Conservation (phyloP, 1,284 basidiomycete genomes). For the Trichosporon sp. region DNA sequence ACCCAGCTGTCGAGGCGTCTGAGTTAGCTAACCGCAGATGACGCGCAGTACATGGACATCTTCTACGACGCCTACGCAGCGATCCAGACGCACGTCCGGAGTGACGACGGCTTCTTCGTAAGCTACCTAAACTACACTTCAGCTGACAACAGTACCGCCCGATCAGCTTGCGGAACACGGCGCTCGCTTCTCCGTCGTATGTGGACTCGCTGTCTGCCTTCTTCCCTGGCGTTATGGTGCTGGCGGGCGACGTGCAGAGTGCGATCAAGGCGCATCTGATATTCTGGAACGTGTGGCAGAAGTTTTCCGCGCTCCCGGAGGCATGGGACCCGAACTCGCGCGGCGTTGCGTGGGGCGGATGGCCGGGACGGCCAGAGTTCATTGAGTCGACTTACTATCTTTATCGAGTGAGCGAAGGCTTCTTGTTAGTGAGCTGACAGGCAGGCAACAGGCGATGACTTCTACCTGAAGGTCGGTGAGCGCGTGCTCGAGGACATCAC, state of each 20-base stretch:
- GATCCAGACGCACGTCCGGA: conserved; percentile 79
- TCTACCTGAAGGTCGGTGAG: conserved; percentile 88
- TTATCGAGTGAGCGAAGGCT: conserved; percentile 66
- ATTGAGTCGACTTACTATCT: conserved; percentile 93
- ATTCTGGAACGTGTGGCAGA: conserved; percentile 87
- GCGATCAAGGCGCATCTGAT: conserved; percentile 82
- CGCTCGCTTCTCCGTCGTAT: conserved; percentile 37
- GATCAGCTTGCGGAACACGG: conserved; percentile 40
- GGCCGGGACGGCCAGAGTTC: conserved; percentile 84
- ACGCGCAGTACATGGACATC: conserved; percentile 84
- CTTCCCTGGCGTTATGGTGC: conserved; percentile 66
- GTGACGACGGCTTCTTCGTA: conserved; percentile 84
- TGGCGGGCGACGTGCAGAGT: conserved; percentile 84
- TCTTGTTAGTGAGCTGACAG: neutral
- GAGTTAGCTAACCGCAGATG: conserved; percentile 62
- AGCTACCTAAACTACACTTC: conserved; percentile 30
- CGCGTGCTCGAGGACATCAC: conserved; percentile 75
- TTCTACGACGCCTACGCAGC: conserved; percentile 83
- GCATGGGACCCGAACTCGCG: conserved; percentile 78
- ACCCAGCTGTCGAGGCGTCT: neutral
- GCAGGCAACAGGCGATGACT: conserved; percentile 84
- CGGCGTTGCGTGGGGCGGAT: conserved; percentile 74
- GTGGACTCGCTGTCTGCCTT: conserved; percentile 60
- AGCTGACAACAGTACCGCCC: conserved; percentile 44
- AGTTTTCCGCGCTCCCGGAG: conserved; percentile 82